Evolutionary conservation across 1,284 basidiomycete genomes (phyloP), one percentile per base, ranked within the genome.

Genomic region (Laetiporus sulphureus): DNA sequence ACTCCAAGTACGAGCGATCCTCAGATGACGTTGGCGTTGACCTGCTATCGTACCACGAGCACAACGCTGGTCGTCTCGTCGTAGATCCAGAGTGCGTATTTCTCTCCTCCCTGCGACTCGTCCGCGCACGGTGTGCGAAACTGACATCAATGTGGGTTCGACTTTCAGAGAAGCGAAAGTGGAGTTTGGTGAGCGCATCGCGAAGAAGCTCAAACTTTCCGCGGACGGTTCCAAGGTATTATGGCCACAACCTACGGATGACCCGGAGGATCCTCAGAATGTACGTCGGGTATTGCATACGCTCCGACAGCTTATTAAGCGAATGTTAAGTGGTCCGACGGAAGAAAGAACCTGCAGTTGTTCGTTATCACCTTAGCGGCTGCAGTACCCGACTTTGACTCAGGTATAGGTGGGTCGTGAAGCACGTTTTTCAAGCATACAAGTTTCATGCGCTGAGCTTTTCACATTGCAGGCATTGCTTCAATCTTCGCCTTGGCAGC

Each of bases 301-400:
- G n/a, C n/a, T n/a, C n/a, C n/a, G n/a, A n/a, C n/a, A n/a, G n/a
- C n/a, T n/a, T n/a, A n/a, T n/a, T n/a, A n/a, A n/a, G n/a, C n/a
- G 25, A 13, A 13, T 27, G 8, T 27, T 13, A 27, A 27, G 25
- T 27, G 25, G 25, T 8, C 8, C 25, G 13, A 27, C 13, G 7
- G 8, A 7, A 7, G 25, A 7, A 83, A 83, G 60, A 66, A 67
- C 31, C 42, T 79, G 3, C 75, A 77, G 41, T 59, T 83, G 20
- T 47, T 77, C 29, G 76, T 83, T 45, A 66, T 79, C 43, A 82
- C 79, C 0, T 55, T 83, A 27, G 79, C 81, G 7, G 77, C 81
- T 3, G 73, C 83, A 30, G 73, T 82, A 8, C 81, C 81, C 0
- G 81, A 83, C 52, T 83, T 83, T 48, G 76, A 79, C 49, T 81